These are phyloP conservation scores for Trichoderma gracile DNA, from an alignment of 2,329 filamentous ascomycete species.

Conservation along the genomic window DNA sequence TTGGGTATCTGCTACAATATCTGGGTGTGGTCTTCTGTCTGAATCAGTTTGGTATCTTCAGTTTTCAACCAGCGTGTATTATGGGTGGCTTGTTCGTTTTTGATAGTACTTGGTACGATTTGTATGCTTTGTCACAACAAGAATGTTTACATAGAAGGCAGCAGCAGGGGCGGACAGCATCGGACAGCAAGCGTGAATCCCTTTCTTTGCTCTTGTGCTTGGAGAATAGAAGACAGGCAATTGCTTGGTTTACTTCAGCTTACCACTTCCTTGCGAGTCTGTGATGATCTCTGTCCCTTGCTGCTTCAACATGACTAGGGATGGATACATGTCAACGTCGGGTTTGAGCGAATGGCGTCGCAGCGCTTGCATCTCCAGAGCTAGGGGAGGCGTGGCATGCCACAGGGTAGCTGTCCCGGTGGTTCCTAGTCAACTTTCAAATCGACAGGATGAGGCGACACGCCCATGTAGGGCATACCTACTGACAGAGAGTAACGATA, in stretches of 20 bases:
- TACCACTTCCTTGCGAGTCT: background rate
- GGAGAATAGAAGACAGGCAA: background rate
- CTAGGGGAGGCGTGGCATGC: background rate
- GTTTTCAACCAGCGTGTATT: background rate
- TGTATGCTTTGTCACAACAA: background rate
- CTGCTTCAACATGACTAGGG: background rate
- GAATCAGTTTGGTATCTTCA: background rate
- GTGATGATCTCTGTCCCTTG: background rate
- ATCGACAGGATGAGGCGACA: background rate
- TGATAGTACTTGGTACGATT: background rate
- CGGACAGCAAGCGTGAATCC: background rate
- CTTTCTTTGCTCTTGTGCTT: background rate
- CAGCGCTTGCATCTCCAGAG: background rate
- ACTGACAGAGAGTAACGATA: background rate
- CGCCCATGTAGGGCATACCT: background rate
- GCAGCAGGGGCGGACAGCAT: background rate
- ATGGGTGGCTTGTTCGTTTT: background rate
- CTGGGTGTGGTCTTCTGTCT: background rate
- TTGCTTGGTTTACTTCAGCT: background rate
- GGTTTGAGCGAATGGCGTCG: background rate
- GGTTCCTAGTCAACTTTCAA: slow-evolving; percentile 2
- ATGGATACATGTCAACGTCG: background rate
- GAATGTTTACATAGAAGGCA: background rate
- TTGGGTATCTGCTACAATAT: background rate
- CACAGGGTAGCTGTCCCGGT: slow-evolving; percentile 1